These are phyloP conservation scores for Fusarium sp. DNA, from an alignment of 2,329 filamentous ascomycete species.

Conservation along the genomic window DNA sequence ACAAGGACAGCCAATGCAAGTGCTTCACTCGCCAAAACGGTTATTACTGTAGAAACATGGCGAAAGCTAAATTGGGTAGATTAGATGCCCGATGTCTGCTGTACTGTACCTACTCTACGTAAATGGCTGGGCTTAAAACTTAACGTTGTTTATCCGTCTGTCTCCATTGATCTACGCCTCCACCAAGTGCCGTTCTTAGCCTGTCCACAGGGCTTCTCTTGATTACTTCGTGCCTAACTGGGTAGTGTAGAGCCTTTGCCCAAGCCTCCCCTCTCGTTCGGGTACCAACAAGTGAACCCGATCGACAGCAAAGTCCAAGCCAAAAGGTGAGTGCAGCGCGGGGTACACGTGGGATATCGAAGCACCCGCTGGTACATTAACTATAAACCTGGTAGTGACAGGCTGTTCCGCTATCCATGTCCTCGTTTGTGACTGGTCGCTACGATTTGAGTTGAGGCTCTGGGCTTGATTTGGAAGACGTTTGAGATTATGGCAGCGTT, in stretches of 20 bases:
- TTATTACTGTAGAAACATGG: constrained; percentile 3
- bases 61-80: constrained; percentile 12
- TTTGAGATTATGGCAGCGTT: constrained; percentile 14
- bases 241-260: constrained; percentile 25
- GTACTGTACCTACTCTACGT: not conserved
- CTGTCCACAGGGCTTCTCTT: not conserved
- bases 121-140: not conserved
- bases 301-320: constrained; percentile 24
- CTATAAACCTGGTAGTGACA: constrained; percentile 11
- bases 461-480: not conserved
- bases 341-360: constrained; percentile 38
- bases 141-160: not conserved
- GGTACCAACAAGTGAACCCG: constrained; percentile 37
- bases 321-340: constrained; percentile 31
- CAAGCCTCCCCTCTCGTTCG: constrained; percentile 20
- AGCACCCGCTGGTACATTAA: constrained; percentile 9
- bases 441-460: constrained; percentile 29
- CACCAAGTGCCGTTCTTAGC: constrained; percentile 36
- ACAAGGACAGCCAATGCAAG: constrained; percentile 20
- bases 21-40: constrained; percentile 16
- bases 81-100: constrained; percentile 25
- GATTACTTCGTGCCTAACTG: constrained; percentile 34
- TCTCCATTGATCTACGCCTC: constrained; percentile 40
- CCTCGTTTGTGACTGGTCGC: constrained; percentile 20
- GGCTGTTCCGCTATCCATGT: constrained; percentile 24